Percentiles rank a stretch among this genome's conserved stretches.
phyloP scores from a whole-genome alignment of 2,329 filamentous ascomycete species.

The Penicillium sp. region DNA sequence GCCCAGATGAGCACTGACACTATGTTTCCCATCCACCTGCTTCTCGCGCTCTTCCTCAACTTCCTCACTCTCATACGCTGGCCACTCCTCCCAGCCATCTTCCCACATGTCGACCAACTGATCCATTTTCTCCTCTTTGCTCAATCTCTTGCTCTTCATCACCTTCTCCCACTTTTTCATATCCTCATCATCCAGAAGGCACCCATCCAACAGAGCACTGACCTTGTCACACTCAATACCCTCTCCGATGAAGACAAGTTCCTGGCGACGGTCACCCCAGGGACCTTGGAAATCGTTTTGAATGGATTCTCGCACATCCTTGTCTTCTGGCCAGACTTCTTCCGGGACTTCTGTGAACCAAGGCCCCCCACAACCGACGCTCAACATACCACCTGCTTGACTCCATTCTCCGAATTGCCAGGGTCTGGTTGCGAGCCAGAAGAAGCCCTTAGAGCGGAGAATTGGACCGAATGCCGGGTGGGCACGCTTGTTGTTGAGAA shows the following conservation, averaged over 20 bases:
- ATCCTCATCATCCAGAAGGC: slow-evolving; percentile 60
- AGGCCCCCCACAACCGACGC: slow-evolving; percentile 40
- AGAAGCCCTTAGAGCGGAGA: slow-evolving; percentile 45
- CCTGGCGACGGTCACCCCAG: slow-evolving; percentile 68
- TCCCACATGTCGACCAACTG: slow-evolving; percentile 53
- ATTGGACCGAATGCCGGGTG: slow-evolving; percentile 39
- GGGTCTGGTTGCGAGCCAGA: slow-evolving; percentile 45
- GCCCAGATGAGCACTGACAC: slow-evolving; percentile 31
- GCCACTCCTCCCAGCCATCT: slow-evolving; percentile 58
- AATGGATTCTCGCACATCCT: slow-evolving; percentile 48
- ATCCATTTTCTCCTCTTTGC: slow-evolving; percentile 44
- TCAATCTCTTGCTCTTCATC: slow-evolving; percentile 45
- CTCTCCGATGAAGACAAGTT: slow-evolving; percentile 71
- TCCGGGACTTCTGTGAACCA: slow-evolving; percentile 59
- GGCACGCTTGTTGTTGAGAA: slow-evolving; percentile 39
- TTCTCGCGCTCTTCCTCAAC: slow-evolving; percentile 27
- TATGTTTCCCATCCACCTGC: slow-evolving; percentile 28
- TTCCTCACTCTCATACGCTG: slow-evolving; percentile 43
- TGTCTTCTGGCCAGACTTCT: slow-evolving; percentile 51
- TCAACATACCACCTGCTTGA: slow-evolving; percentile 46
- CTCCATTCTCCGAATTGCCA: slow-evolving; percentile 46
- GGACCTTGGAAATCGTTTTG: slow-evolving; percentile 48
- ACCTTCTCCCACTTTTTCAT: slow-evolving; percentile 53
- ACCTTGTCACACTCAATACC: slow-evolving; percentile 54
- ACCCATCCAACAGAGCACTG: slow-evolving; percentile 54